phyloP scores from a whole-genome alignment of 805 yeast genomes.

The Candida ovalis region DNA sequence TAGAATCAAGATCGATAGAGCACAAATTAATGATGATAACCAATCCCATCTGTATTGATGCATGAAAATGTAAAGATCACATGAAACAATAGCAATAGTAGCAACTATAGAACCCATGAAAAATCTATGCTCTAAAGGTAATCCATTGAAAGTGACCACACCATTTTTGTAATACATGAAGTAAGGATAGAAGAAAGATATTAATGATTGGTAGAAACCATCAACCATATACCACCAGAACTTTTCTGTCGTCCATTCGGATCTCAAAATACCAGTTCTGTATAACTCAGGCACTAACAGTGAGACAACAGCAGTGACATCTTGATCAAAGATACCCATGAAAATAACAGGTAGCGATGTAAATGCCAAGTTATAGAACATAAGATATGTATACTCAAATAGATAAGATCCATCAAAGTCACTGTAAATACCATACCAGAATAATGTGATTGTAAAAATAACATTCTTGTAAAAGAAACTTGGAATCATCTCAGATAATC shows the following conservation, averaged over 20 bases:
- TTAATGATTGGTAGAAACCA: slow-evolving; percentile 70
- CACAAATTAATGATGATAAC: slow-evolving; percentile 54
- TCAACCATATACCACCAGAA: slow-evolving; percentile 74
- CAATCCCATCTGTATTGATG: slow-evolving; percentile 84
- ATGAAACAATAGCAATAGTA: slow-evolving; percentile 60
- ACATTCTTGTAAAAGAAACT: slow-evolving; percentile 77
- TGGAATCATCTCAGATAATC: slow-evolving; percentile 82
- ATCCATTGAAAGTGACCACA: slow-evolving; percentile 40
- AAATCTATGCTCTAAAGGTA: slow-evolving; percentile 65
- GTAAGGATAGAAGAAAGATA: slow-evolving; percentile 73
- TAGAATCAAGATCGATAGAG: slow-evolving; percentile 54
- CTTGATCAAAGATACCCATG: slow-evolving; percentile 78
- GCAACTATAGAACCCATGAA: slow-evolving; percentile 68
- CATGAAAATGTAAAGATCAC: slow-evolving; percentile 60
- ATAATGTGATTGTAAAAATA: slow-evolving; percentile 66
- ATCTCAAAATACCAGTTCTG: slow-evolving; percentile 65
- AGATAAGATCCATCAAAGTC: slow-evolving; percentile 78
- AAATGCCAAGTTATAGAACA: slow-evolving; percentile 79
- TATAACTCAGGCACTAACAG: slow-evolving; percentile 72
- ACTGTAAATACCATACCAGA: slow-evolving; percentile 75
- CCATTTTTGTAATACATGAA: slow-evolving; percentile 42
- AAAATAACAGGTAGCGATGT: slow-evolving; percentile 79
- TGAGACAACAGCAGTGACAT: slow-evolving; percentile 66
- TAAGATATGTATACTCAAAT: slow-evolving; percentile 73
- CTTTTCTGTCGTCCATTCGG: slow-evolving; percentile 66